Base-by-base conservation (phyloP, 2,329 filamentous ascomycete genomes). In the Beauveria pseudobassiana region DNA sequence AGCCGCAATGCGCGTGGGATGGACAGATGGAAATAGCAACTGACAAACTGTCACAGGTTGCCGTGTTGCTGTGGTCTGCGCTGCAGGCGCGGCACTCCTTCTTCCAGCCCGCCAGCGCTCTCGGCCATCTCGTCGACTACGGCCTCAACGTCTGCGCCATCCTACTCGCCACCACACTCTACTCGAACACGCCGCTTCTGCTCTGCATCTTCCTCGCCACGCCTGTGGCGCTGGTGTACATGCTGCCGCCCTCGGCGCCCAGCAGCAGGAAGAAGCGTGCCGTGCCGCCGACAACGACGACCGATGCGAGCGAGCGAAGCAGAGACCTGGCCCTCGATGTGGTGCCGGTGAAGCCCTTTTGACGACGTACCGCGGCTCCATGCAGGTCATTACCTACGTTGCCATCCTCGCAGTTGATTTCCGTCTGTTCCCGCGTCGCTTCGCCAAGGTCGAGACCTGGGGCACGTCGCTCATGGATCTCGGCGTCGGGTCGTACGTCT, bases 391-490 rank as follows among this genome's bases (percentile, higher is more conserved):
- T 66, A 99, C 95, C 8, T 96, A 91, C 70, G 77, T 95, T 51
- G 90, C 91, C 58, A 98, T 99, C 67, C 82, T 99, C n/a, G 95
- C 95, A 18, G 95, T 99, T 57, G 95, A 99, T 75, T 99, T 99
- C 72, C 86, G 82, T 20, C 81, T 97, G 63, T 99, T 99, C 69
- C 95, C 95, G 2, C 86, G 95, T 30, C 88, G 95, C 38, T 98
- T 98, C 72, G 95, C 92, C 62, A 99, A 99, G 78, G 95, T 96
- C 2, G 95, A 99, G 76, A 97, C 91, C n/a, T 99, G 95, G 91
- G 95, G 95, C 60, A 97, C 93, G 1, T 98, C 93, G n/a, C 78
- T 99, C 64, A 99, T 99, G 95, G 95, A 99, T 72, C 81, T 98
- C 69, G 95, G 95, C 54, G 95, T 99, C 53, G 95, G 95, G 30